Base-by-base conservation (phyloP, 257 asterid species). In the Nemophila menziesii region DNA sequence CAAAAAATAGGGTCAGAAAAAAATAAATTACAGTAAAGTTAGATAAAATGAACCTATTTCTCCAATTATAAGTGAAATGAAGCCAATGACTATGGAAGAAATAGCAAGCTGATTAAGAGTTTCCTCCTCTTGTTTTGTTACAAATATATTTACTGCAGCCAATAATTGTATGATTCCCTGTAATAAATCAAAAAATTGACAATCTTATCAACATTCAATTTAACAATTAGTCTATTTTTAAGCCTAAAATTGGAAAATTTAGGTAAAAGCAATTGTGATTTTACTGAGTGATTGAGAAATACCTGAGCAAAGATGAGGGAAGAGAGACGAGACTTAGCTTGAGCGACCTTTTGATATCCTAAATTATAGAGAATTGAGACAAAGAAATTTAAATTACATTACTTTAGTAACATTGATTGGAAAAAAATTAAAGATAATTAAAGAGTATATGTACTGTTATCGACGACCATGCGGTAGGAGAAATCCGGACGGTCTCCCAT, bases 401-500 rank as follows among this genome's bases (percentile, higher is more conserved):
- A 52, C 39, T 15, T 24, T 1, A 39, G 8, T 33, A 33, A 24
- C 16, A 11, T 1, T n/a, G 26, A 29, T 33, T 6, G 21, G 4
- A 47, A 5, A 57, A 51, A 20, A 21, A 0, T 23, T 41, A 21
- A 2, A 4, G 26, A 24, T 20, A 24, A 5, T 24, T 2, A 16
- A 15, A 21, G 13, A 16, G 18, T 15, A 36, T 38, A 20, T 73
- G 2, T 73, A 80, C 98, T 74, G 23, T 93, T 78, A 64, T 89
- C 95, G 36, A 89, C 93, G 46, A 84, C 96, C 98, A 89, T 89
- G 52, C 98, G 94, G 55, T 64, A 84, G 33, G 93, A 80, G 66
- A 73, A 89, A 72, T 84, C 98, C 20, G 90, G 84, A 21, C 98
- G 94, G 33, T 89, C 98, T 70, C 48, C 82, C 89, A 29, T 48